Conservation (phyloP, 306 rosid genomes). For the Prunus mongolica region DNA sequence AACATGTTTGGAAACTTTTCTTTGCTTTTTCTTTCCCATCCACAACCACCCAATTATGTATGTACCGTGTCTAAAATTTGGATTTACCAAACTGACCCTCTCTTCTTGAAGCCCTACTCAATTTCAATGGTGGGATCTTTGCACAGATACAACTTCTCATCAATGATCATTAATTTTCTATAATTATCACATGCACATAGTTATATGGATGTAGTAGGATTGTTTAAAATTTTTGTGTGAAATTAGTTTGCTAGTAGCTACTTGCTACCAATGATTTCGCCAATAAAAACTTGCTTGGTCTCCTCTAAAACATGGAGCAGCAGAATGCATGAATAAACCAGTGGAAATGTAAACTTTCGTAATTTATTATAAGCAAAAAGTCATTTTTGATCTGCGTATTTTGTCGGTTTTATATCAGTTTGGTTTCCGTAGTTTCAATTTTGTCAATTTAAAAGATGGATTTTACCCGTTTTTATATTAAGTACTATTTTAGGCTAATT, state of each 20-base stretch:
- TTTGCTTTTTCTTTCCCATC: slow-evolving; percentile 22
- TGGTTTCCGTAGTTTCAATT: no score
- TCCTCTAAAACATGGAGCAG: background rate
- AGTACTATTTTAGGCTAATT: background rate
- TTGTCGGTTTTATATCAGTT: no score
- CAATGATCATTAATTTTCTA: background rate
- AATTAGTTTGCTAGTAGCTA: background rate
- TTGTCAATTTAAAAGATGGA: no score
- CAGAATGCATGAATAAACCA: background rate
- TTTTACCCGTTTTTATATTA: background rate
- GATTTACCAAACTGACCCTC: slow-evolving; percentile 13
- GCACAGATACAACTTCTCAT: background rate
- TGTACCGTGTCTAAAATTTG: background rate
- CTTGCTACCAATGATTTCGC: background rate
- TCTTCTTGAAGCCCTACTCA: background rate
- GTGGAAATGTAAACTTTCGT: no score
- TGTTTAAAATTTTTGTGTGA: background rate
- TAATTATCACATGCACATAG: background rate
- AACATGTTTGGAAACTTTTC: slow-evolving; percentile 46
- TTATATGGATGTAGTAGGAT: background rate
- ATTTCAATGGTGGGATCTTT: background rate
- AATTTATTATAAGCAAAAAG: no score
- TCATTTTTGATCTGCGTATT: no score
- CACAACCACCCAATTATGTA: slow-evolving; percentile 33
- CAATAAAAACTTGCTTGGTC: background rate